Evolutionary conservation across 2,329 filamentous ascomycete species (phyloP).

Genomic region (Trichoderma hamatum): DNA sequence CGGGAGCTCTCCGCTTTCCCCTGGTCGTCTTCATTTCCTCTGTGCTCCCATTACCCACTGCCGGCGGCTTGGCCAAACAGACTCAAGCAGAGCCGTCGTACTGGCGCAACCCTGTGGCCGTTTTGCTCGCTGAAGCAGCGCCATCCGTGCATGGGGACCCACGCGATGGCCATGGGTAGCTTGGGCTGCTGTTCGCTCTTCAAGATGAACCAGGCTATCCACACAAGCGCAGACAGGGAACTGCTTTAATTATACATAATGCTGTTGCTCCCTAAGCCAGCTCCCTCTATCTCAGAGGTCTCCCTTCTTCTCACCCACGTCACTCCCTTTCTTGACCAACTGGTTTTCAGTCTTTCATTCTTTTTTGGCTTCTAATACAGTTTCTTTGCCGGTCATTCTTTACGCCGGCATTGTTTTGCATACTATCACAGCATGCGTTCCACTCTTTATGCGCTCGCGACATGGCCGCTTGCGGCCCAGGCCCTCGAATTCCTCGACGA

Average conservation of each 20-base stretch:
- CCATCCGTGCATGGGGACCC: slow-evolving; percentile 22
- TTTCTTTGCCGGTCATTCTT: slow-evolving; percentile 25
- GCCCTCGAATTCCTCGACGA: slow-evolving; percentile 32
- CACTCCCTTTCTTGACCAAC: slow-evolving; percentile 26
- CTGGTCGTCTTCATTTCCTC: slow-evolving; percentile 22
- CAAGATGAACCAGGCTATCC: background rate
- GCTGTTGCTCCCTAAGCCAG: slow-evolving; percentile 13
- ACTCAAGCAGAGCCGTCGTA: slow-evolving; percentile 13
- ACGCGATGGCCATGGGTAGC: slow-evolving; percentile 3
- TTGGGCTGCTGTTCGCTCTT: slow-evolving; percentile 9
- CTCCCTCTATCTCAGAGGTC: slow-evolving; percentile 11
- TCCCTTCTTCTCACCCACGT: slow-evolving; percentile 22
- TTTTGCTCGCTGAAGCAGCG: slow-evolving; percentile 5
- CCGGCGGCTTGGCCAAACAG: slow-evolving; percentile 11
- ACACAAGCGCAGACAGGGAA: background rate
- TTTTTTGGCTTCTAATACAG: slow-evolving; percentile 11
- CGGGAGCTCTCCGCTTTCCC: background rate
- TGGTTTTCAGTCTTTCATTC: slow-evolving; percentile 14
- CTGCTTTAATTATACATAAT: slow-evolving; percentile 21
- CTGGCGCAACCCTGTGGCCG: slow-evolving; percentile 21
- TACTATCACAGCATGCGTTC: slow-evolving; percentile 36
- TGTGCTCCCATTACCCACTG: slow-evolving; percentile 19
- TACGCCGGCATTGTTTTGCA: slow-evolving; percentile 24
- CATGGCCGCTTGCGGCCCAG: slow-evolving; percentile 36
- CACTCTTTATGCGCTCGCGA: slow-evolving; percentile 37